Base-by-base conservation (phyloP, 208 protist genomes). In the Angomonas deanei region DNA sequence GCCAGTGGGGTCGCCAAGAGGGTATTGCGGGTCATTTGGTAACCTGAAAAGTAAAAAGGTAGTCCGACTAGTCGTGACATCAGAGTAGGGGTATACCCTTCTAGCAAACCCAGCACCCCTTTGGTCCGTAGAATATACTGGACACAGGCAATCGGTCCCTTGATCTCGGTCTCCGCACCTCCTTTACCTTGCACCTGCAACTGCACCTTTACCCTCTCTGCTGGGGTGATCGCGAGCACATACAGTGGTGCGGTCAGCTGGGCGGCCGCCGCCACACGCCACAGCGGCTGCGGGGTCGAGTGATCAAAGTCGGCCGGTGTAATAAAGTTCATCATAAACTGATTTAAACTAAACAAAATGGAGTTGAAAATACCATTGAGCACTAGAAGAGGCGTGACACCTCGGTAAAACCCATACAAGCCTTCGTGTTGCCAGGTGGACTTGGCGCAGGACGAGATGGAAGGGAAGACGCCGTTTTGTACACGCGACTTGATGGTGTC, bases 401-500 rank as follows among this genome's bases (percentile, higher is more conserved):
- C 84, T 24, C 75, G 62, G 62, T 85, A 91, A 56, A 91, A 91
- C 24, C 80, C 84, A 15, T 53, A 63, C 24, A 86, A 21, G 0
- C 80, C 84, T 61, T 91, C 84, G 21, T 68, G 58, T 10, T 21
- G 23, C 80, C 70, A 88, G 26, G 73, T 88, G 49, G 66, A 30
- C 30, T 54, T 53, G 31, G 68, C 66, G 57, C 77, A 87, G 32
- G 65, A 73, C 3, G 64, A 62, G 30, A 84, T 68, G 47, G 59
- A 76, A 1, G 80, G 78, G 52, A 78, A 84, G 42, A 88, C 49
- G 26, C 84, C 80, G 50, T 75, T 70, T 60, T 91, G 84, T 36
- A 91, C 66, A 10, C 80, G 80, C 21, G 75, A 77, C 60, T 91
- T 91, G 49, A 91, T 71, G 8, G 80, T 88, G 47, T 91, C 84